phyloP scores from a whole-genome alignment of 352 stramenopile genomes.

The Globisporangium yorkense region DNA sequence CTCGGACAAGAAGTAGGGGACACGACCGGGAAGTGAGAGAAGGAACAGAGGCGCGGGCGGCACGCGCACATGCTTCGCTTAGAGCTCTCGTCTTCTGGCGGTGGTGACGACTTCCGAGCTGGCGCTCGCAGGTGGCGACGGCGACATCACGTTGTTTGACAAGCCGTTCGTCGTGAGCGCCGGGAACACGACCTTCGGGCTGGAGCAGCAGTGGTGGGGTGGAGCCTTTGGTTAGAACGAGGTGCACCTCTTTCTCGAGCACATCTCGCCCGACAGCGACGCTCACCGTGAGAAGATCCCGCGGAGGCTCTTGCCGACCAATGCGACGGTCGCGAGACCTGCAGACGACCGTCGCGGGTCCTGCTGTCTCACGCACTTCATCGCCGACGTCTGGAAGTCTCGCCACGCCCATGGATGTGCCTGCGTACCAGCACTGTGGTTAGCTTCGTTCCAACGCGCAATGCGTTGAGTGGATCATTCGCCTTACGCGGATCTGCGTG shows the following conservation, averaged over 20 bases:
- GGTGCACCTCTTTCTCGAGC: no score
- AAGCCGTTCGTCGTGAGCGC: slow-evolving; percentile 1
- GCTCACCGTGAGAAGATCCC: slow-evolving; percentile 42
- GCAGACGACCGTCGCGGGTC: slow-evolving; percentile 34
- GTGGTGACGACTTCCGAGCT: slow-evolving; percentile 10
- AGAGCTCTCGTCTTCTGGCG: not conserved
- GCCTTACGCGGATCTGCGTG: slow-evolving; percentile 65
- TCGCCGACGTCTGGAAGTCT: slow-evolving; percentile 61
- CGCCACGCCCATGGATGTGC: slow-evolving; percentile 66
- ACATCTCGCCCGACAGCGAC: not conserved
- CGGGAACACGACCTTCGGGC: slow-evolving; percentile 16
- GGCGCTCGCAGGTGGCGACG: not conserved
- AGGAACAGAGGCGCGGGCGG: not conserved
- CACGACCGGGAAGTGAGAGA: not conserved
- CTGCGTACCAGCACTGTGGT: slow-evolving; percentile 10
- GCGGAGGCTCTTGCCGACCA: slow-evolving; percentile 54
- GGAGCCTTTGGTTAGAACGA: no score
- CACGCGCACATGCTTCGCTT: slow-evolving; percentile 1
- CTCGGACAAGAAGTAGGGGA: slow-evolving; percentile 65
- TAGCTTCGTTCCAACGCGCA: not conserved
- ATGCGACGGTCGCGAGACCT: slow-evolving; percentile 35
- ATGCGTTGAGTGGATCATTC: not conserved
- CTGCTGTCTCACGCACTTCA: slow-evolving; percentile 62
- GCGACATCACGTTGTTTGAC: not conserved
- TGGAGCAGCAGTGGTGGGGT: not conserved